Percentiles rank a stretch among this genome's conserved stretches.
Conservation (phyloP, 805 yeast genomes). For the Barnettozyma vustinii region DNA sequence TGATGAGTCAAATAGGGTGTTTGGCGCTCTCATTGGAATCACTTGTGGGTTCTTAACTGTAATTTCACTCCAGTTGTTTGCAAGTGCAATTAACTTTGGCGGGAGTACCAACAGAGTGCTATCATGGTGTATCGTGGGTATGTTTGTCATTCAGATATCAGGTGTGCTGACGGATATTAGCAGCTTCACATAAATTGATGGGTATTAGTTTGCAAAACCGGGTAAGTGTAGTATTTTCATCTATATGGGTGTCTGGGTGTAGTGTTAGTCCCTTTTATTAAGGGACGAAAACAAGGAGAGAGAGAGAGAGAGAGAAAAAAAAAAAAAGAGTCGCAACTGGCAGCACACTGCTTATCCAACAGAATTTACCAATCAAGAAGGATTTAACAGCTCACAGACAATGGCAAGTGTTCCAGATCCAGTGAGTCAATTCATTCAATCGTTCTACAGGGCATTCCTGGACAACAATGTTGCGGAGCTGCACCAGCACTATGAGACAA, state of each 20-base stretch:
- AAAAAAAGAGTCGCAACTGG: neutral
- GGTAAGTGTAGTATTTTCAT: too few relatives aligned
- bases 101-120: slow-evolving; percentile 59
- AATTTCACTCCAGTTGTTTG: slow-evolving; percentile 83
- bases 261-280: too few relatives aligned
- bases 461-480: slow-evolving; percentile 40
- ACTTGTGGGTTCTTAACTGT: slow-evolving; percentile 83
- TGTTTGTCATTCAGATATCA: slow-evolving; percentile 47
- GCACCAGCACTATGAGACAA: slow-evolving; percentile 39
- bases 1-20: slow-evolving; percentile 32
- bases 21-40: slow-evolving; percentile 61
- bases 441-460: slow-evolving; percentile 37
- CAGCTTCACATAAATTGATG: neutral
- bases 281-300: too few relatives aligned
- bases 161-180: slow-evolving; percentile 29
- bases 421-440: slow-evolving; percentile 36
- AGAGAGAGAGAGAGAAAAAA: neutral
- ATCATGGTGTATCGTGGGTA: slow-evolving; percentile 56
- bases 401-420: slow-evolving; percentile 33
- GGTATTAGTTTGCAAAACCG: neutral
- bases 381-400: neutral
- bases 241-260: neutral
- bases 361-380: too few relatives aligned
- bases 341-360: too few relatives aligned
- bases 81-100: slow-evolving; percentile 75